Base-by-base conservation (phyloP, 2,329 filamentous ascomycete species). In the Seiridium unicorne region DNA sequence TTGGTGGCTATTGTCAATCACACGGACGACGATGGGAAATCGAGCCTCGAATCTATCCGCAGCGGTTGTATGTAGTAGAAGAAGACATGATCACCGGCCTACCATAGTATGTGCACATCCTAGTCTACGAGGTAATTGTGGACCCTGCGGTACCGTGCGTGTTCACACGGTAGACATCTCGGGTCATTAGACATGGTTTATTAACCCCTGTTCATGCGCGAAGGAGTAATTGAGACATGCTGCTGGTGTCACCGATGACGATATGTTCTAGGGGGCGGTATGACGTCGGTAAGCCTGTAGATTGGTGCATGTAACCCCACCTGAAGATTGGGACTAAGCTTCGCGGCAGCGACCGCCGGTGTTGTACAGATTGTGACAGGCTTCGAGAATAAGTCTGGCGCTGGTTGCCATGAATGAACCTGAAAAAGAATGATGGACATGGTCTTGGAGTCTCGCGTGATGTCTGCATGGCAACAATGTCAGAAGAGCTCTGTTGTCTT, bases 341-440 rank as follows among this genome's bases (percentile, higher is more conserved):
- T 53, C 49, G 31, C 49, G 34, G 8, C 49, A 35, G 8, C n/a
- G 32, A 35, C n/a, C 49, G 10, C 11, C 18, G n/a, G 13, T n/a
- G 8, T 38, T 38, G n/a, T 53, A 13, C 51, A 10, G 35, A 36
- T 10, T 11, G 10, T 55, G 51, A 55, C 51, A 44, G 51, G 36
- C 51, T 55, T 55, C 51, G 51, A 55, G 51, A 55, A 55, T 35
- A 44, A 55, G 51, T 55, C 51, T 55, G 51, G 51, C 51, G 51
- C 34, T 36, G 49, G 32, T 26, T 36, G 49, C 35, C 35, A 40
- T 40, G 49, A 26, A 49, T 26, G 18, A 11, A 9, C 32, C 47
- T 18, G 46, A 48, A 48, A 48, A 18, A 3, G 46, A 26, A 26
- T 26, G 18, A 26, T 26, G 18, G 18, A 26, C 2, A 26, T 26